These are phyloP conservation scores for Gonium pectorale DNA, from an alignment of 139 green algal genomes.

Conservation along the genomic window DNA sequence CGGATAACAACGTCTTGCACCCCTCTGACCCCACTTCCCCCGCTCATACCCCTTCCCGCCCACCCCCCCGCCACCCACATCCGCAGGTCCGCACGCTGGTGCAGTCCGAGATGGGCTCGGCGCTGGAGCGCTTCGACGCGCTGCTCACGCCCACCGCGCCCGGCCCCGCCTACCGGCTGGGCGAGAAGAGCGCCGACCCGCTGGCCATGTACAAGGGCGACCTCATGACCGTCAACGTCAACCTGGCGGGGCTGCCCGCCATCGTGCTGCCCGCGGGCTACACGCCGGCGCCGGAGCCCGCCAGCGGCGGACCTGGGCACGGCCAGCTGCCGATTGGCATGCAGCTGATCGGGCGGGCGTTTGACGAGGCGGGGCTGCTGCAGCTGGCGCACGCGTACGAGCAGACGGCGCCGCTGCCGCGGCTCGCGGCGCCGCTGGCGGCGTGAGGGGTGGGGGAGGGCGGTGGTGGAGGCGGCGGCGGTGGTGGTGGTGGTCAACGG, in stretches of 20 bases:
- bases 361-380: slow-evolving; percentile 81
- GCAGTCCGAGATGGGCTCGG: slow-evolving; percentile 71
- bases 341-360: slow-evolving; percentile 83
- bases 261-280: slow-evolving; percentile 82
- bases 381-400: slow-evolving; percentile 76
- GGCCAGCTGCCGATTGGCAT: slow-evolving; percentile 83
- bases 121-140: slow-evolving; percentile 73
- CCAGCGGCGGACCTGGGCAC: not conserved
- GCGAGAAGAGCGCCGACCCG: slow-evolving; percentile 88
- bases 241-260: slow-evolving; percentile 93
- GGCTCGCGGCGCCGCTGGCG: slow-evolving; percentile 16
- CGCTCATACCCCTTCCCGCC: not conserved
- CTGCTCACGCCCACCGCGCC: slow-evolving; percentile 90
- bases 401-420: slow-evolving; percentile 69
- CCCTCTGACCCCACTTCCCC: not conserved
- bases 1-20: not conserved
- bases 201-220: slow-evolving; percentile 94
- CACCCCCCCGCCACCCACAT: not conserved
- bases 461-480: too few relatives aligned
- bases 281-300: slow-evolving; percentile 1
- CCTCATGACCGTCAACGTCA: slow-evolving; percentile 97
- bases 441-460: not conserved
- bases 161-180: slow-evolving; percentile 87
- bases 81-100: slow-evolving; percentile 91
- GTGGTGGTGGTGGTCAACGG: not conserved